Evolutionary conservation across 805 yeast species (phyloP), one percentile per base, ranked within the genome.

Genomic region (Blastobotrys americana): DNA sequence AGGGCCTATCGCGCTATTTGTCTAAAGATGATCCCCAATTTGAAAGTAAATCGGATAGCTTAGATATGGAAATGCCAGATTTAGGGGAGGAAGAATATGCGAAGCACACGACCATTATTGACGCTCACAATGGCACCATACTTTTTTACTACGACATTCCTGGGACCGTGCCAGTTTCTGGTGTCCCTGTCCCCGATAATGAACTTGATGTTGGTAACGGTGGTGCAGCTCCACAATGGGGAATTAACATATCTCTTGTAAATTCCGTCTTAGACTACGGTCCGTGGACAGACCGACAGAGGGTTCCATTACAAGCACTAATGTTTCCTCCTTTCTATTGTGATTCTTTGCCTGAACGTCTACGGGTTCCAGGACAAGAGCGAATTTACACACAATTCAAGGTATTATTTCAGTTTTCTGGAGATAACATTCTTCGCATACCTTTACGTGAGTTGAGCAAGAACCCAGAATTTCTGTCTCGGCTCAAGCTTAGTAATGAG

Each of bases 211-310:
- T 80, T 27, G 82, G 82, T 3, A 76, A 77, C 47, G 69, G 75
- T 27, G 84, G 79, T 3, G 66, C 82, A 0, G 46, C 66, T 6
- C 88, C 88, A 1, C 68, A 67, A 38, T 69, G 71, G 57, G 89
- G 89, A 0, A 53, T 82, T 5, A 82, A 82, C 42, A 42, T 89
- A 5, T 69, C 69, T 10, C 51, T 86, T 2, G 69, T 74, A 1
- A 73, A 75, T 44, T 78, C 87, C 0, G 79, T 84, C 0, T 65
- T 87, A 1, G 82, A 82, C 53, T 89, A 86, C 58, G 98, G 98
- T 0, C 95, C 98, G 0, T 90, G 97, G 96, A 84, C 96, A 0
- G 95, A 93, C 47, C 77, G 90, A 31, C 95, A 93, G 60, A 61
- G 95, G 15, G 70, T 70, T 2, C 74, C 79, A 1, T 55, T 89